These are phyloP conservation scores for Trichoderma breve DNA, from an alignment of 2,329 filamentous ascomycete genomes.

Conservation along the genomic window DNA sequence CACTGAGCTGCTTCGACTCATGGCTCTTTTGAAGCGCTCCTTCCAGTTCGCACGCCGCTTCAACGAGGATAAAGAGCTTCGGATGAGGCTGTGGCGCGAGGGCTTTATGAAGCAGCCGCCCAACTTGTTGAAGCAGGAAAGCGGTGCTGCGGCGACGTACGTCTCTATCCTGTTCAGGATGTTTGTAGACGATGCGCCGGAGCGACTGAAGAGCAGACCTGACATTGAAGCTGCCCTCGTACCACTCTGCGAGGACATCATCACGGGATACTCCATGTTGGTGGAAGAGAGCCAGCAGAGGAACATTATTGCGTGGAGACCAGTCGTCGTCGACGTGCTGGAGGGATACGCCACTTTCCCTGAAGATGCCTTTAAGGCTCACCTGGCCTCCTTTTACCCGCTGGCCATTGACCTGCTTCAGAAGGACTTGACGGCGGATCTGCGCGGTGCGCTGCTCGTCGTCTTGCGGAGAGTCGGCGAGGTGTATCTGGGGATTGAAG, in stretches of 20 bases:
- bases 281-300: slow-evolving; percentile 96
- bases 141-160: slow-evolving; percentile 88
- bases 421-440: slow-evolving; percentile 76
- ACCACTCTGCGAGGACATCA: slow-evolving; percentile 92
- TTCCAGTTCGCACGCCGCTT: slow-evolving; percentile 97
- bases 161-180: slow-evolving; percentile 94
- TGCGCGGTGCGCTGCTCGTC: slow-evolving; percentile 73
- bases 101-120: slow-evolving; percentile 99
- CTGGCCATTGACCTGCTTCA: slow-evolving; percentile 77
- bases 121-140: slow-evolving; percentile 96
- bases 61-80: slow-evolving; percentile 94
- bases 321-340: slow-evolving; percentile 93
- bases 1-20: slow-evolving; percentile 81
- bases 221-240: slow-evolving; percentile 91
- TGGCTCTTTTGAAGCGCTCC: slow-evolving; percentile 91
- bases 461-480: slow-evolving; percentile 83
- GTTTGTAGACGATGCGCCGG: slow-evolving; percentile 86
- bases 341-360: slow-evolving; percentile 90
- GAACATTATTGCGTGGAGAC: slow-evolving; percentile 95
- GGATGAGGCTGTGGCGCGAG: slow-evolving; percentile 91
- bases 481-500: slow-evolving; percentile 59
- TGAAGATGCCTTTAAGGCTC: slow-evolving; percentile 71
- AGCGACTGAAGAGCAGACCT: slow-evolving; percentile 72
- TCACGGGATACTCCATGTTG: slow-evolving; percentile 77
- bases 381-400: slow-evolving; percentile 83